phyloP scores from a whole-genome alignment of 2,329 filamentous ascomycete species.

The Malbranchea zuffiana region DNA sequence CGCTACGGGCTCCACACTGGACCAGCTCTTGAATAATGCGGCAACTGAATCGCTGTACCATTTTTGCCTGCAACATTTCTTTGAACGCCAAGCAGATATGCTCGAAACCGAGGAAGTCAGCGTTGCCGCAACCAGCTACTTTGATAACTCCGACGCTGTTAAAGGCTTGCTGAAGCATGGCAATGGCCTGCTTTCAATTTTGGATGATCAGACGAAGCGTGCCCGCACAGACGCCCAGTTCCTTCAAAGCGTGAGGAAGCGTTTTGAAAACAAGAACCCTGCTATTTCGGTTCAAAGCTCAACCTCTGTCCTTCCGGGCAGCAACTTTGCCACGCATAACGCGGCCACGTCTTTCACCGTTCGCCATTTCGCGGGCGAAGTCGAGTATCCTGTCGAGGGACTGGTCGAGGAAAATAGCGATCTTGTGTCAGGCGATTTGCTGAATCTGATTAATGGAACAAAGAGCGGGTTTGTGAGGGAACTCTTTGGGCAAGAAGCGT shows the following conservation, averaged over 20 bases:
- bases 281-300: constrained; percentile 70
- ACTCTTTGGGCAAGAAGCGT: constrained; percentile 88
- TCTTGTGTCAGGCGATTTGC: constrained; percentile 85
- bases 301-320: constrained; percentile 67
- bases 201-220: constrained; percentile 89
- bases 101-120: constrained; percentile 88
- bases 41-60: constrained; percentile 89
- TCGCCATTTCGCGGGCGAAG: constrained; percentile 90
- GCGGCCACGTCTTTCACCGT: constrained; percentile 73
- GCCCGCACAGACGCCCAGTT: constrained; percentile 83
- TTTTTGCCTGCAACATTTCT: constrained; percentile 88
- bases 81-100: constrained; percentile 85
- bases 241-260: constrained; percentile 78
- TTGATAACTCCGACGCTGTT: constrained; percentile 92
- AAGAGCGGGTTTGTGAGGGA: constrained; percentile 81
- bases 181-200: constrained; percentile 83
- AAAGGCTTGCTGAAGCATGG: constrained; percentile 82
- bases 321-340: constrained; percentile 81
- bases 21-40: constrained; percentile 90
- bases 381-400: constrained; percentile 81
- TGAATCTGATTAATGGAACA: constrained; percentile 82
- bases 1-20: constrained; percentile 72
- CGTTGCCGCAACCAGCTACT: constrained; percentile 87
- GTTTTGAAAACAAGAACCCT: constrained; percentile 89
- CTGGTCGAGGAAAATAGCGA: constrained; percentile 93